Conservation (phyloP, 306 rosid genomes). For the Ceratonia siliqua region DNA sequence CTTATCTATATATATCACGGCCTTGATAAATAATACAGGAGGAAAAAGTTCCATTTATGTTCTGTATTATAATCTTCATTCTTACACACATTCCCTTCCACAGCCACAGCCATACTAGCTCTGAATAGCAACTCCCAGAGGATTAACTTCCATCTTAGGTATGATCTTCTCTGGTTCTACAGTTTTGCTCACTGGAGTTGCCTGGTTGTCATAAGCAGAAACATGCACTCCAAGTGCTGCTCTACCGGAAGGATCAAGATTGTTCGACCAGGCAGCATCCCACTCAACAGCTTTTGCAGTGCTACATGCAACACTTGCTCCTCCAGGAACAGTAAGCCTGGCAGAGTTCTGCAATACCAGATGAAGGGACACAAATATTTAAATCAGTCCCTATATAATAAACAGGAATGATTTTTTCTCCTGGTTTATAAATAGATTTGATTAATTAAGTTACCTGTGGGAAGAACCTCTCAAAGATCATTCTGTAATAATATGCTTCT, state of each 20-base stretch:
- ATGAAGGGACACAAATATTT: not conserved
- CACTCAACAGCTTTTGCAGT: slow-evolving; percentile 82
- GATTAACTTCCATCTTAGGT: slow-evolving; percentile 47
- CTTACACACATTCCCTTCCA: not conserved
- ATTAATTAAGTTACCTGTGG: slow-evolving; percentile 61
- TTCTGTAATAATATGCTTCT: slow-evolving; percentile 84
- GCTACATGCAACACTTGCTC: slow-evolving; percentile 89
- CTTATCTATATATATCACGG: slow-evolving; percentile 18
- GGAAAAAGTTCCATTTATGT: slow-evolving; percentile 33
- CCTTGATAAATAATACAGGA: slow-evolving; percentile 33
- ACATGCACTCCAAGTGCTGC: slow-evolving; percentile 79
- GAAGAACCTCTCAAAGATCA: slow-evolving; percentile 88
- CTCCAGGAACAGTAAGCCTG: slow-evolving; percentile 77
- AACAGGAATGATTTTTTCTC: not conserved
- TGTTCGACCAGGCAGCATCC: slow-evolving; percentile 79
- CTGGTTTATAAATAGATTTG: not conserved
- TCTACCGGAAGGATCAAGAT: slow-evolving; percentile 86
- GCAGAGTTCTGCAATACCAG: slow-evolving; percentile 70
- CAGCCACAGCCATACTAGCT: slow-evolving; percentile 37
- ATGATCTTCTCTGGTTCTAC: slow-evolving; percentile 54
- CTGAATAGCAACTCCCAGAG: slow-evolving; percentile 51
- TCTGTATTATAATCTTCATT: slow-evolving; percentile 22
- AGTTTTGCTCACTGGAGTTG: slow-evolving; percentile 13
- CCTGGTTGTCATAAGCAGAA: slow-evolving; percentile 54
- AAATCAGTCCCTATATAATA: slow-evolving; percentile 15